Base-by-base conservation (phyloP, 2,329 filamentous ascomycete species). In the Pseudodiploospora longispora region DNA sequence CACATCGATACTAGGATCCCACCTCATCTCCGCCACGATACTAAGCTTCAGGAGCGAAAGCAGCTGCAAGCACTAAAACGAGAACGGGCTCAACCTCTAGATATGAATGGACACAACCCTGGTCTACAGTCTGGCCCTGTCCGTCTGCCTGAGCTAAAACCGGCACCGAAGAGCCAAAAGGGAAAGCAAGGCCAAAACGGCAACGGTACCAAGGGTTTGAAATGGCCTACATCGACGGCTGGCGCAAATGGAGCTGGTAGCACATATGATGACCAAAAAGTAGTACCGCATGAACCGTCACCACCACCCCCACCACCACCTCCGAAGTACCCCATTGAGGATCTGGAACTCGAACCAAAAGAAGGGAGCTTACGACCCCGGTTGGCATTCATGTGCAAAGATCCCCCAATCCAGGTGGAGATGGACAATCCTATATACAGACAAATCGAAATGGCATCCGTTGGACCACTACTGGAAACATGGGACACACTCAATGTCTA, bases 401-500 rank as follows among this genome's bases (percentile, higher is more conserved):
- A 88, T 46, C 74, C 77, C 7, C 74, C 78, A 1, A 68, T 75
- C 36, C 63, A 73, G 5, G 59, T 70, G 9, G 68, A 72, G 12
- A 65, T 69, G 12, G 53, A 52, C 1, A 51, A 55, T 10, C 41
- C 48, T 3, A 37, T 50, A 2, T 48, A 54, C 9, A 50, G 57
- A 10, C 78, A 82, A 34, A 80, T 97, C 43, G 69, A 82, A 19
- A 93, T 91, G 80, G 81, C 85, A 55, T 91, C 88, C 4, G 79
- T 96, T n/a, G 89, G 90, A 0, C 76, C 81, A 3, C 69, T 97
- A 10, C 68, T 98, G 27, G 91, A 96, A 65, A 87, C 87, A 0
- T 98, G 93, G 93, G 89, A 96, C 55, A 96, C 90, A 0, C 74
- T 98, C 31, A 98, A 96, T 57, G 91, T 98, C n/a, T 96, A 96